Evolutionary conservation across 192 early-diverging fungal genomes (phyloP), one percentile per base, ranked within the genome.

Genomic region (Ambispora gerdemannii): DNA sequence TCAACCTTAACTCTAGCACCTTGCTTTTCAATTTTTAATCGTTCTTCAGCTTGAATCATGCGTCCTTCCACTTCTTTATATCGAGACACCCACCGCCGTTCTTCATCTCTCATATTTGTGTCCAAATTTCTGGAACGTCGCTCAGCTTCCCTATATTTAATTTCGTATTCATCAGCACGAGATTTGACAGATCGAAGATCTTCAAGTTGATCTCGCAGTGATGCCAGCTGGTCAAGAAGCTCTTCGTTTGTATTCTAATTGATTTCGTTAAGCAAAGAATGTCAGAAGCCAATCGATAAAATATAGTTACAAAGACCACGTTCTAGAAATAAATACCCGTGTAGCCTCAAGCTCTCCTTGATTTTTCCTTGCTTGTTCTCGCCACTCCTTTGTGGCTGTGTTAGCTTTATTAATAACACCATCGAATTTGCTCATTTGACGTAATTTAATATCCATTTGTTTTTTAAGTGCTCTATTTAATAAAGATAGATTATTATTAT

Each of bases 1-100:
- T 77, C 74, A 13, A 75, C 61, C 30, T 74, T 81, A 32, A 78
- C 80, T 51, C 78, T 73, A n/a, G 77, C 74, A 1, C 77, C 72
- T 60, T 81, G 74, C 19, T 74, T 72, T 55, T 81, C 80, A n/a
- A 65, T 53, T 34, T 74, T 71, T 3, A 76, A 63, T 8, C 77
- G 50, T 22, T 81, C 80, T 31, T 78, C 77, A 3, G 76, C 71
- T 34, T 74, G 67, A n/a, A 70, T 74, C 36, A 65, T 71, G 25
- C 72, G 63, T 19, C 64, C 69, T 49, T 80, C 75, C 28, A 77
- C 36, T 17, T 80, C 76, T 6, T 76, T 73, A 7, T 75, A 28
- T 38, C 76, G 58, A 11, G 71, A 65, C 35, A 75, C 75, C 76
- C 74, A 80, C 13, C 72, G 64, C 6, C 73, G 69, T 50, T 81